Evolutionary conservation across 2,329 filamentous ascomycete species (phyloP).

Genomic region (Arthrobotrys conoides): DNA sequence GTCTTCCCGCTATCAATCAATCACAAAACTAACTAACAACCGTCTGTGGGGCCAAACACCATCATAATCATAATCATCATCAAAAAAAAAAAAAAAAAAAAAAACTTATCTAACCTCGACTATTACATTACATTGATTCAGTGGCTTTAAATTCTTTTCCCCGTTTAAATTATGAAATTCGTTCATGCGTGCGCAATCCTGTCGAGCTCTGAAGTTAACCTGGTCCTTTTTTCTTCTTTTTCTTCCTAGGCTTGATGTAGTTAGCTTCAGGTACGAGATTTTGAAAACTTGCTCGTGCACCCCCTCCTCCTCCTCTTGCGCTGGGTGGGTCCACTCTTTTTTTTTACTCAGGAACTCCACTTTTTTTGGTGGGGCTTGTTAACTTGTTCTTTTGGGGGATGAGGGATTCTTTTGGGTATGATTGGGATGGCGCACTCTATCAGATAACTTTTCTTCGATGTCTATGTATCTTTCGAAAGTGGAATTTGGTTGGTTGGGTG

Average conservation of each 20-base stretch:
- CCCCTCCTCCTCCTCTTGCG: no score
- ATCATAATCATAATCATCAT: no score
- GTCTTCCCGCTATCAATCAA: no score
- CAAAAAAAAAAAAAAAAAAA: no score
- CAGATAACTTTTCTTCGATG: neutral
- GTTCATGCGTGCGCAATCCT: constrained; percentile 20
- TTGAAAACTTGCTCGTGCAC: constrained; percentile 12
- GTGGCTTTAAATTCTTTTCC: no score
- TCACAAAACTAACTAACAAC: no score
- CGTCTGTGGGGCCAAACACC: no score
- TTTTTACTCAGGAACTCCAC: no score
- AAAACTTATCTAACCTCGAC: no score
- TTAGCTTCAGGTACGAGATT: constrained; percentile 28
- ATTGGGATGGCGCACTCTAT: neutral
- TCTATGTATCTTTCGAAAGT: no score
- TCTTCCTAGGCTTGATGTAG: neutral
- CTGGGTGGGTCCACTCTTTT: constrained; percentile 8
- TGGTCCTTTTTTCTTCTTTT: no score
- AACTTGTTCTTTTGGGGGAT: neutral
- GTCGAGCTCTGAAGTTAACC: constrained; percentile 5
- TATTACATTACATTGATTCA: no score
- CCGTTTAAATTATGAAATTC: neutral
- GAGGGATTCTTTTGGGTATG: neutral
- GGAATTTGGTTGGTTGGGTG: neutral
- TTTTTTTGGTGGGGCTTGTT: neutral